These are phyloP conservation scores for Lipomyces anomalus DNA, from an alignment of 805 yeast species.

Conservation along the genomic window DNA sequence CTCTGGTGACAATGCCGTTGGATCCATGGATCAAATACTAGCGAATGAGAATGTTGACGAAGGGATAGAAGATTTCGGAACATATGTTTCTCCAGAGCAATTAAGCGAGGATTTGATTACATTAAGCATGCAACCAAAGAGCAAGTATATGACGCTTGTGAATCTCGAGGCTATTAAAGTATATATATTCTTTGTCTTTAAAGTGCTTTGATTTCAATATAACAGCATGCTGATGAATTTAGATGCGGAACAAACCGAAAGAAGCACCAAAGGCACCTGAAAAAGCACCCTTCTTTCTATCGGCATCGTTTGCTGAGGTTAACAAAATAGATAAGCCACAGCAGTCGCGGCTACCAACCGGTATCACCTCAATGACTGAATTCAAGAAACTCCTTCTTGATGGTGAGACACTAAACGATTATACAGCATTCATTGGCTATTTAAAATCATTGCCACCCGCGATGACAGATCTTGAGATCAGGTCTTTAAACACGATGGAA, in stretches of 20 bases:
- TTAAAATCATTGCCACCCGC: constrained; percentile 67
- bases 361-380: too few relatives aligned
- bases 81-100: constrained; percentile 46
- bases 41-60: constrained; percentile 33
- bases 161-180: constrained; percentile 78
- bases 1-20: constrained; percentile 70
- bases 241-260: constrained; percentile 76
- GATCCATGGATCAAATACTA: constrained; percentile 66
- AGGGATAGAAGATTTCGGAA: constrained; percentile 36
- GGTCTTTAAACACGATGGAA: constrained; percentile 58
- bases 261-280: constrained; percentile 85
- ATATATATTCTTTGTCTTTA: neutral
- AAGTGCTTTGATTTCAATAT: neutral
- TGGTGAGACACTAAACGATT: constrained; percentile 41
- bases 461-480: constrained; percentile 74
- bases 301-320: constrained; percentile 52
- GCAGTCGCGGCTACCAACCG: too few relatives aligned
- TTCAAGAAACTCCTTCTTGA: constrained; percentile 63
- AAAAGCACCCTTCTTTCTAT: constrained; percentile 73
- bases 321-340: too few relatives aligned
- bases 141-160: constrained; percentile 68
- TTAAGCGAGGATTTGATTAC: constrained; percentile 61
- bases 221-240: too few relatives aligned
- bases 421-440: constrained; percentile 45
- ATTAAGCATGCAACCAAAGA: constrained; percentile 68